phyloP scores from a whole-genome alignment of 257 asterid genomes.

The Fraxinus pennsylvanica region DNA sequence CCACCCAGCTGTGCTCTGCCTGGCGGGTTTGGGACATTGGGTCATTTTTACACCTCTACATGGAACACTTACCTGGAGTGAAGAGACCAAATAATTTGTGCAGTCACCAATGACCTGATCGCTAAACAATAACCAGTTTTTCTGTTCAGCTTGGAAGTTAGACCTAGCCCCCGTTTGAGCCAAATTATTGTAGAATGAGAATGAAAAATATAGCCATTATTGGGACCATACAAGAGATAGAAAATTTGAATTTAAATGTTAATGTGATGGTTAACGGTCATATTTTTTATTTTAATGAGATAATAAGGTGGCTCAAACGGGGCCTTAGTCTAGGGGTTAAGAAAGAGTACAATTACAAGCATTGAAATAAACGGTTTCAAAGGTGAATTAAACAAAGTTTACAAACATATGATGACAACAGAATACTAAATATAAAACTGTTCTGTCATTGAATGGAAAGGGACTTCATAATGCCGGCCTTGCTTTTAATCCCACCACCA shows the following conservation, averaged over 20 bases:
- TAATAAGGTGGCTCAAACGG: no score
- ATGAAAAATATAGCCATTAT: no score
- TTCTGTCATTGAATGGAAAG: background rate
- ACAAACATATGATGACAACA: background rate
- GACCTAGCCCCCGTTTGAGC: background rate
- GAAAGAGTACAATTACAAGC: background rate
- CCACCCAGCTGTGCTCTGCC: background rate
- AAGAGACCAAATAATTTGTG: background rate
- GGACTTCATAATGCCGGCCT: slow-evolving; percentile 5
- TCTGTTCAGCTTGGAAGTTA: background rate
- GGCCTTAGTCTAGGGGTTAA: background rate
- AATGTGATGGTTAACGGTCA: no score
- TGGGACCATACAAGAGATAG: no score
- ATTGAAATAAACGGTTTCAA: background rate
- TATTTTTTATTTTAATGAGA: no score
- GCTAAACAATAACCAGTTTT: background rate
- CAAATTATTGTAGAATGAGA: no score
- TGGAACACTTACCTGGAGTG: background rate
- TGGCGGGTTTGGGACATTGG: background rate
- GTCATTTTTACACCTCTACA: background rate
- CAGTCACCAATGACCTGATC: background rate
- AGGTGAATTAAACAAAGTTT: background rate
- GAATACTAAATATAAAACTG: background rate
- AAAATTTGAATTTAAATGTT: no score
- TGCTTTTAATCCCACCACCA: background rate